A percentile compares a stretch with the other conserved stretches of the same genome.
These are phyloP conservation scores for Candida methanosorbosa DNA, from an alignment of 805 yeast genomes.

Conservation along the genomic window DNA sequence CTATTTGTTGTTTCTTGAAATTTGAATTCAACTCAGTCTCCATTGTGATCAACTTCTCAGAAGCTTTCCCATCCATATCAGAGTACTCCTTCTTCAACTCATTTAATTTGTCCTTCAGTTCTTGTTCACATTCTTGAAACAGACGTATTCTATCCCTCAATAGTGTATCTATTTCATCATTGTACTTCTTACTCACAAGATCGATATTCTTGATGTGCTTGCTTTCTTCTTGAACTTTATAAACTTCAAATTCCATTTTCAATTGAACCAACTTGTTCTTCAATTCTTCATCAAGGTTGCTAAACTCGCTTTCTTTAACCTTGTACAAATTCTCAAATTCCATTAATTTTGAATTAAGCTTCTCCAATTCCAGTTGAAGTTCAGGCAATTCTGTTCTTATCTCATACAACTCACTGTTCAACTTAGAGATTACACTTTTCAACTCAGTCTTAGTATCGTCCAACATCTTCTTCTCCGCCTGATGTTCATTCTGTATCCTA, in stretches of 20 bases:
- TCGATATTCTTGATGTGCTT: conserved; percentile 22
- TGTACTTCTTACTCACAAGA: conserved; percentile 8
- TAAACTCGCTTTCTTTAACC: conserved; percentile 22
- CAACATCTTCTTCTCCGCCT: neutral
- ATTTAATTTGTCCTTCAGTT: conserved; percentile 5
- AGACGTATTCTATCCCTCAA: conserved; percentile 8
- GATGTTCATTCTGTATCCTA: too few relatives aligned
- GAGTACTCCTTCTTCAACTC: neutral
- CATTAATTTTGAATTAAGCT: conserved; percentile 16
- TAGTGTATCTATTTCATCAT: conserved; percentile 25
- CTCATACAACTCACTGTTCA: conserved; percentile 17
- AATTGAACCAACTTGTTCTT: conserved; percentile 17
- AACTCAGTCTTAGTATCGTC: neutral
- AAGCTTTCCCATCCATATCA: conserved; percentile 22
- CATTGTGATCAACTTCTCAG: conserved; percentile 18
- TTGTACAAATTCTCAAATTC: conserved; percentile 13
- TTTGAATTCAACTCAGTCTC: neutral
- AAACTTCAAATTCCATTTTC: conserved; percentile 28
- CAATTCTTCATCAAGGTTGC: conserved; percentile 13
- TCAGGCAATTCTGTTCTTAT: conserved; percentile 18
- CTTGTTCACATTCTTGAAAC: conserved; percentile 14
- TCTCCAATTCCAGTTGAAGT: conserved; percentile 18
- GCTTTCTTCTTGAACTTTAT: conserved; percentile 20
- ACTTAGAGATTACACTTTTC: conserved; percentile 13
- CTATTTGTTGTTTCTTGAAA: neutral